Conservation (phyloP, 2,329 filamentous ascomycete genomes). For the Ophidiomyces ophidiicola region DNA sequence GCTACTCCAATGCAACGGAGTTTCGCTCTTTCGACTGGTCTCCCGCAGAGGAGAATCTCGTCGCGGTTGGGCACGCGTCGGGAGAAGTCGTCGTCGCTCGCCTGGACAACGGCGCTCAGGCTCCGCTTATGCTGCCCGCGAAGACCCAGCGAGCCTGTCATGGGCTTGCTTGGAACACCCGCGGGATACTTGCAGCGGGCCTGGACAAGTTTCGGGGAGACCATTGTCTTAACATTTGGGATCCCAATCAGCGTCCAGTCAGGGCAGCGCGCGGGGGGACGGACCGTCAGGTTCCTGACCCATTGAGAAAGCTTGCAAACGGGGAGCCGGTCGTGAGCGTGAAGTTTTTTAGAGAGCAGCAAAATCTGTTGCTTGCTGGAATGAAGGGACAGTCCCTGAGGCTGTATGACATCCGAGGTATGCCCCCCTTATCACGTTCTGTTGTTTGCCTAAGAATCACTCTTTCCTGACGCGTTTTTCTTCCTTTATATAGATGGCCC, state of each 20-base stretch:
- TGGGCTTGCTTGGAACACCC: slow-evolving; percentile 48
- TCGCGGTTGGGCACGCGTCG: slow-evolving; percentile 49
- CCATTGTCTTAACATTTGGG: slow-evolving; percentile 53
- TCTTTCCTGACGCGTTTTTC: slow-evolving; percentile 1
- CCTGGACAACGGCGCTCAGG: slow-evolving; percentile 40
- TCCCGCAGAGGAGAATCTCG: slow-evolving; percentile 43
- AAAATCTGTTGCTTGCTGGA: slow-evolving; percentile 49
- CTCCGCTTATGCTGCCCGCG: slow-evolving; percentile 43
- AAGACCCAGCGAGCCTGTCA: slow-evolving; percentile 53
- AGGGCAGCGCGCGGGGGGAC: slow-evolving; percentile 18
- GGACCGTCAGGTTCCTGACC: slow-evolving; percentile 31
- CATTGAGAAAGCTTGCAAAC: slow-evolving; percentile 48
- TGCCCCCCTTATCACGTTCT: slow-evolving; percentile 15
- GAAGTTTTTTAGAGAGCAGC: slow-evolving; percentile 50
- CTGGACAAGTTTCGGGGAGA: slow-evolving; percentile 53
- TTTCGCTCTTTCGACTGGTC: slow-evolving; percentile 58
- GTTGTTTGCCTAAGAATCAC: neutral
- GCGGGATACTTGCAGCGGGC: slow-evolving; percentile 48
- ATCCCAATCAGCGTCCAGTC: slow-evolving; percentile 40
- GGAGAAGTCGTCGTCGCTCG: slow-evolving; percentile 49
- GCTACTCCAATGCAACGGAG: slow-evolving; percentile 44
- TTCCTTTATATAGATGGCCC: slow-evolving; percentile 22
- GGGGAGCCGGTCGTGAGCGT: slow-evolving; percentile 53
- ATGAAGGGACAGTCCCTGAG: slow-evolving; percentile 50
- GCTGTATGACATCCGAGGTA: slow-evolving; percentile 51